Base-by-base conservation (phyloP, 169 alveolate species). In the Babesia gibsoni region DNA sequence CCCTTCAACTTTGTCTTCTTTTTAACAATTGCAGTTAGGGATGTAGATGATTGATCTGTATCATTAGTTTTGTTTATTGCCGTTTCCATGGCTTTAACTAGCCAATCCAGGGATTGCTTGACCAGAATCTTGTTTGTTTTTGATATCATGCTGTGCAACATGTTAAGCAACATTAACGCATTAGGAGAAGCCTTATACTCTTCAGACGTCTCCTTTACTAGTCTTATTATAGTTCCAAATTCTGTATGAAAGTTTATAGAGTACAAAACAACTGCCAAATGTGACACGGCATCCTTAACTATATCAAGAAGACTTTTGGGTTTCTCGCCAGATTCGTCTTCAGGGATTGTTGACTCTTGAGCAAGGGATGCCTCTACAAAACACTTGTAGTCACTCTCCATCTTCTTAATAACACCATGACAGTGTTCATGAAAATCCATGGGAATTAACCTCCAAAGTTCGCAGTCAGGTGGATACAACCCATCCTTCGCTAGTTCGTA, bases 11-110 rank as follows among this genome's bases (percentile, higher is more conserved):
- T 59, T 12, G 52, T 63, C 53, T 54, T 64, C 46, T 27, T 20
- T n/a, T 65, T 75, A 39, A 75, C 61, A 45, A 69, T 54, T 4
- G 64, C 61, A n/a, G 84, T 20, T 5, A 75, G 58, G 12, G 84
- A 66, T 18, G 41, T 37, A n/a, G 72, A 52, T 20, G 52, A 39
- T 41, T 41, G 29, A 16, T 48, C 29, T 39, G 18, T 25, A 16
- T 35, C 58, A 41, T 59, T 27, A 16, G 52, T 64, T 20, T 25
- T 14, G 53, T 22, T 27, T 5, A 52, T 23, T 2, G 56, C 27
- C 25, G 23, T 16, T 22, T 75, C 52, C 66, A 75, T 10, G 22
- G 57, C 59, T 2, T 36, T 66, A 7, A 75, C 35, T 35, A 75
- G 16, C 63, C 61, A 43, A 16, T 65, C 67, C 14, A 75, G 35